Evolutionary conservation across 176 grass and related monocot species (phyloP).

Genomic region (Raddia distichophylla): DNA sequence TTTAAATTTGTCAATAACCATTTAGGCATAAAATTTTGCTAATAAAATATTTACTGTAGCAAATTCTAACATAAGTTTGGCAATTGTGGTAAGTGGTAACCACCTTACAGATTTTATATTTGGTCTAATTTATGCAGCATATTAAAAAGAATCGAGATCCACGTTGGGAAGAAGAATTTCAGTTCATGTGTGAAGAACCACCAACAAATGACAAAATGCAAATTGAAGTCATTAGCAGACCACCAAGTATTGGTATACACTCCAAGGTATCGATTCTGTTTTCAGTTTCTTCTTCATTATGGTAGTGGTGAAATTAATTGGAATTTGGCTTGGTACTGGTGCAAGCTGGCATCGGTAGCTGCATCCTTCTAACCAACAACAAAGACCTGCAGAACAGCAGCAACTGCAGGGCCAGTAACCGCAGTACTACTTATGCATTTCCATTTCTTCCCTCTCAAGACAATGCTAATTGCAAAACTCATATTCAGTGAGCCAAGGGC

Average conservation of each 20-base stretch:
- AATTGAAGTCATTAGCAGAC: slow-evolving; percentile 77
- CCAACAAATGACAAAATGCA: slow-evolving; percentile 76
- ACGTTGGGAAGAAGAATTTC: slow-evolving; percentile 75
- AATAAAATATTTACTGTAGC: neutral
- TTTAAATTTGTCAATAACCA: slow-evolving; percentile 4
- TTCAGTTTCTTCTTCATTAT: neutral
- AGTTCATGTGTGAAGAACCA: slow-evolving; percentile 76
- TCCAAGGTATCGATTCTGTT: slow-evolving; percentile 62
- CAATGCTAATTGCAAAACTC: neutral
- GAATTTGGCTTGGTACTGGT: neutral
- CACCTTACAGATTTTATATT: neutral
- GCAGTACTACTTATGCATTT: neutral
- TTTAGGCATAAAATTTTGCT: neutral
- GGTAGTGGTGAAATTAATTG: neutral
- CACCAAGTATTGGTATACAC: slow-evolving; percentile 77
- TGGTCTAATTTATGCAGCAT: slow-evolving; percentile 47
- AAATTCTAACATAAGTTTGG: neutral
- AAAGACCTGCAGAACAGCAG: neutral
- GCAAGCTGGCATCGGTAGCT: neutral
- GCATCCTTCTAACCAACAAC: neutral
- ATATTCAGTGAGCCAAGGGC: neutral
- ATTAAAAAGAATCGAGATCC: slow-evolving; percentile 88
- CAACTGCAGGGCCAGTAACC: neutral
- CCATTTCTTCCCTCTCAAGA: neutral
- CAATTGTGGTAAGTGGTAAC: neutral